These are phyloP conservation scores for Deuterostichococcus epilithicus DNA, from an alignment of 139 green algal genomes.

Conservation along the genomic window DNA sequence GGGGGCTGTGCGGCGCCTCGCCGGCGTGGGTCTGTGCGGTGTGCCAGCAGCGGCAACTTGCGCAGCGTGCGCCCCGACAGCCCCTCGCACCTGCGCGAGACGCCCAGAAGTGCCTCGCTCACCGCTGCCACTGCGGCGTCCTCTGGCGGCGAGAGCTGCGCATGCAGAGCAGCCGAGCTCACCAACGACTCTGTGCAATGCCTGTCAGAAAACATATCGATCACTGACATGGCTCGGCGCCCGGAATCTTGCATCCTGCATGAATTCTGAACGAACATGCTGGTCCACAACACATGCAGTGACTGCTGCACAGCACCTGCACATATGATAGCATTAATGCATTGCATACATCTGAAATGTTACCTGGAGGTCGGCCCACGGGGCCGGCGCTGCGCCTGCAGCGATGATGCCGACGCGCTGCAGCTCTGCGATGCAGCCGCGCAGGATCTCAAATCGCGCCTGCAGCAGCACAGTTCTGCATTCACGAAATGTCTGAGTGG, in stretches of 20 bases:
- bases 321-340: no score
- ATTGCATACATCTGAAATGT: no score
- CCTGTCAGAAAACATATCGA: no score
- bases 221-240: no score
- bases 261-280: no score
- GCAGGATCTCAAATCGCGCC: conserved; percentile 74
- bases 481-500: no score
- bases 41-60: conserved; percentile 80
- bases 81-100: conserved; percentile 50
- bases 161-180: conserved; percentile 3
- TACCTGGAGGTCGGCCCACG: conserved; percentile 16
- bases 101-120: conserved; percentile 36
- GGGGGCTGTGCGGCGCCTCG: neutral
- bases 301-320: no score
- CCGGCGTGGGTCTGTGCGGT: conserved; percentile 28
- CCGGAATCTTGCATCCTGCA: no score
- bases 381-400: neutral
- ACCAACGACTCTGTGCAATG: no score
- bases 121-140: neutral
- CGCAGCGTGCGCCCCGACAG: conserved; percentile 65
- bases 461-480: neutral
- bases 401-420: conserved; percentile 16
- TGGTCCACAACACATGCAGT: no score
- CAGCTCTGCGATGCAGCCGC: conserved; percentile 38
- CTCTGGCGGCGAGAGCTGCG: neutral